Evolutionary conservation across 2,329 filamentous ascomycete genomes (phyloP), one percentile per base, ranked within the genome.

Genomic region (Aspergillus aculeatus): DNA sequence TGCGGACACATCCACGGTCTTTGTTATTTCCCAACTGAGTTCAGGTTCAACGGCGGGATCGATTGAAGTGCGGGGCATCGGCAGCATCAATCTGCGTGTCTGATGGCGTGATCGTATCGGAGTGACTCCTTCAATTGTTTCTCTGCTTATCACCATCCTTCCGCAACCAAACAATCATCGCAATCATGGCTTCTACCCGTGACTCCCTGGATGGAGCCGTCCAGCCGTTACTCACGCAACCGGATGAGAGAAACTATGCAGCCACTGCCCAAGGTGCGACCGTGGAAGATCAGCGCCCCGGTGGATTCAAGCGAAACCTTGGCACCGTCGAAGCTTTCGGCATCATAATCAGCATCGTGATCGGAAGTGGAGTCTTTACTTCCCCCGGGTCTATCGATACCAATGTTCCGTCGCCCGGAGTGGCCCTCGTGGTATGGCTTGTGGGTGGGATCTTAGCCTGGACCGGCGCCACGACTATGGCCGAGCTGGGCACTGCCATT

Each of bases 301-400:
- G 48, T 6, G 51, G 53, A 14, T 65, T 65, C 55, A 62, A 54
- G 29, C 62, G 62, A 3, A 62, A 64, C 10, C 62, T 65, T 1
- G 63, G 63, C 7, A 54, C 63, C 16, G 47, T 62, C 31, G 63
- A 65, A 49, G 63, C 63, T 5, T 65, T 65, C 35, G 57, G 62
- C 49, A 64, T 65, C 41, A 57, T 65, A 38, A 65, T 65, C 51
- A 65, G 63, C 50, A 64, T 65, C 23, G 63, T 65, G 10, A 64
- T 65, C n/a, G 63, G 63, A 3, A 65, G 63, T 47, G 63, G 63
- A 1, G 54, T 65, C 12, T 65, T 65, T 14, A 65, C 63, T 1
- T 65, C 63, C 0, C 63, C 63, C 0, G 63, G 63, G 1, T 59
- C 63, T 0, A 65, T 65, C 11, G 63, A 65, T n/a, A 62, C 62